Evolutionary conservation across 768 basidiomycete genomes (phyloP).

Genomic region (Leccinum broughii): DNA sequence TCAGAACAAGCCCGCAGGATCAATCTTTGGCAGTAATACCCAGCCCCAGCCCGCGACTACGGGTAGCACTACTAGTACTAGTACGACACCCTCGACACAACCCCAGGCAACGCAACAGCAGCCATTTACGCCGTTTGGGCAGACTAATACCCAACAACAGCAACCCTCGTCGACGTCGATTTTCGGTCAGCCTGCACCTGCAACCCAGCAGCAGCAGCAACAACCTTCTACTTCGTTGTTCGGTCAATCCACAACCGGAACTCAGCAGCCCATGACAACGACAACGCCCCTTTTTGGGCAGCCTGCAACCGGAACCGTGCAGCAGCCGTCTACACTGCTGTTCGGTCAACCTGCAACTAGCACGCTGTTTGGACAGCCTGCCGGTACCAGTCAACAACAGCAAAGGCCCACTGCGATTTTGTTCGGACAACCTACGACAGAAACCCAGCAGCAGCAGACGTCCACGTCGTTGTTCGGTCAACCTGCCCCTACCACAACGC

Average conservation of each 20-base stretch:
- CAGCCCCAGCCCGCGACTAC: conserved; percentile 27
- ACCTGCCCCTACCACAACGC: conserved; percentile 18
- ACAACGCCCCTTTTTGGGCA: conserved; percentile 33
- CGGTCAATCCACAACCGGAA: conserved; percentile 25
- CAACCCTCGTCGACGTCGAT: conserved; percentile 8
- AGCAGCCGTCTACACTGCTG: conserved; percentile 28
- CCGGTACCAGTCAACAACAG: conserved; percentile 25
- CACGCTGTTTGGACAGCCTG: conserved; percentile 40
- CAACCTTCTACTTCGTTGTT: conserved; percentile 29
- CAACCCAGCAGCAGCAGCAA: conserved; percentile 35
- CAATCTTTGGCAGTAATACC: conserved; percentile 39
- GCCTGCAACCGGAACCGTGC: conserved; percentile 28
- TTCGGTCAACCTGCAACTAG: conserved; percentile 39
- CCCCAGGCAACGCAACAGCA: conserved; percentile 16
- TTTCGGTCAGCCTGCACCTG: conserved; percentile 25
- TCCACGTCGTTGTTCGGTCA: conserved; percentile 40
- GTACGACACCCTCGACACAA: conserved; percentile 14
- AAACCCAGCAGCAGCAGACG: conserved; percentile 35
- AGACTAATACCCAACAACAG: conserved; percentile 1
- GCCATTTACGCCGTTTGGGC: background rate
- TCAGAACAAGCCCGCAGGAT: conserved; percentile 33
- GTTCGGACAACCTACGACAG: conserved; percentile 32
- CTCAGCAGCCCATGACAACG: conserved; percentile 27
- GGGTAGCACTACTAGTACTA: conserved; percentile 10
- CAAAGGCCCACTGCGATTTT: conserved; percentile 28